Evolutionary conservation across 2,329 filamentous ascomycete species (phyloP).

Genomic region (Periconia macrospinosa): DNA sequence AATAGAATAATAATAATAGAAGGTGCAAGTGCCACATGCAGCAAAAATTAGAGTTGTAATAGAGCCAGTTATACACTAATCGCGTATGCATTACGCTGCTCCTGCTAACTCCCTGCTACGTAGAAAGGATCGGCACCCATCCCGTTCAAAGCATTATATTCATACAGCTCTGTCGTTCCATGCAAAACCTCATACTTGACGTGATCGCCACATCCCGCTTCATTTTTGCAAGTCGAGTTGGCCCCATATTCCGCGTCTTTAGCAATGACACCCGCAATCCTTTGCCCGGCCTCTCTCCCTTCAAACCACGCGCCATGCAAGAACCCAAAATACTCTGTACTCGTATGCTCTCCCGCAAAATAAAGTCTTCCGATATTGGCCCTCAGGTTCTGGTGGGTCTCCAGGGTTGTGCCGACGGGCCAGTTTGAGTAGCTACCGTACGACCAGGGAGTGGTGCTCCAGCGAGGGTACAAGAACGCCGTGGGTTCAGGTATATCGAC

Average conservation of each 20-base stretch:
- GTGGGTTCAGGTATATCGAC: conserved; percentile 60
- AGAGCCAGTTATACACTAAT: too few species aligned
- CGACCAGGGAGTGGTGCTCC: conserved; percentile 54
- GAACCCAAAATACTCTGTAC: conserved; percentile 66
- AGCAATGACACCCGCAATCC: conserved; percentile 32
- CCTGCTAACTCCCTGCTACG: conserved; percentile 7
- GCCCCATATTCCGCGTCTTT: neutral
- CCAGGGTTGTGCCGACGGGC: conserved; percentile 64
- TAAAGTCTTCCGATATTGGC: conserved; percentile 64
- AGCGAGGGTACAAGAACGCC: conserved; percentile 64
- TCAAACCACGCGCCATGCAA: conserved; percentile 54
- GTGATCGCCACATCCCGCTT: conserved; percentile 28
- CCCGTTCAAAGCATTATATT: conserved; percentile 35
- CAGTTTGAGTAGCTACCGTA: conserved; percentile 70
- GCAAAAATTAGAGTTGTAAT: too few species aligned
- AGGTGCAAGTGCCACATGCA: too few species aligned
- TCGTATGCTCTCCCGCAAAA: conserved; percentile 68
- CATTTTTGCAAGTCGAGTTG: conserved; percentile 20
- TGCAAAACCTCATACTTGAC: conserved; percentile 31
- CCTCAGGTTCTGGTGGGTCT: conserved; percentile 68
- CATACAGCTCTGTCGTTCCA: conserved; percentile 30
- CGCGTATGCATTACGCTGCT: neutral
- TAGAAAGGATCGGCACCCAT: conserved; percentile 32
- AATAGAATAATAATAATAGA: too few species aligned
- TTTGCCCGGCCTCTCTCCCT: conserved; percentile 33